These are phyloP conservation scores for Lagenidium sp. DNA, from an alignment of 352 stramenopile species.

Conservation along the genomic window DNA sequence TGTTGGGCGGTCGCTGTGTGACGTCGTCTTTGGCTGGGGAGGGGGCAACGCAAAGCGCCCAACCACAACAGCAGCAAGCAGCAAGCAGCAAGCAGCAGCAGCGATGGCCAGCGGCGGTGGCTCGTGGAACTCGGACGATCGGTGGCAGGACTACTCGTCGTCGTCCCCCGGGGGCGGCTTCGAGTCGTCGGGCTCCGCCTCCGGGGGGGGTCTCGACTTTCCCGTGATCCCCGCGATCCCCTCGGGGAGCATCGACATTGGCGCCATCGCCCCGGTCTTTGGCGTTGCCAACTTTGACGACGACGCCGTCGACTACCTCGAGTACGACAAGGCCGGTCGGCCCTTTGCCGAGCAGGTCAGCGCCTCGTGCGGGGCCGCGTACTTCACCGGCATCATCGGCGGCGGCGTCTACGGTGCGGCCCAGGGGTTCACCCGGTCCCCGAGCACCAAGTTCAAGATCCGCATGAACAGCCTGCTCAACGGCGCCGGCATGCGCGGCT, in stretches of 20 bases:
- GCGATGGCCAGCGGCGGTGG: conserved; percentile 12
- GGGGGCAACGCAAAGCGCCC: conserved; percentile 3
- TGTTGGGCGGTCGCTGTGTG: too few relatives aligned
- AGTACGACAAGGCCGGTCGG: conserved; percentile 79
- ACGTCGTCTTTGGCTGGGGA: too few relatives aligned
- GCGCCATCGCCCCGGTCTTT: conserved; percentile 81
- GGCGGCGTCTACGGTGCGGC: conserved; percentile 58
- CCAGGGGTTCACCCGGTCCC: conserved; percentile 59
- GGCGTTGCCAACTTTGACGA: conserved; percentile 70
- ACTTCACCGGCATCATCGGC: conserved; percentile 81
- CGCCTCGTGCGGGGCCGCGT: conserved; percentile 66
- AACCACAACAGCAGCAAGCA: conserved; percentile 1
- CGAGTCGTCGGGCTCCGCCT: conserved; percentile 41
- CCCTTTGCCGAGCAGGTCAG: conserved; percentile 81
- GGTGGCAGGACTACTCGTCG: conserved; percentile 59
- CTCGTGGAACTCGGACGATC: conserved; percentile 67
- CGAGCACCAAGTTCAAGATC: conserved; percentile 85
- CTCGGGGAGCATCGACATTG: conserved; percentile 70
- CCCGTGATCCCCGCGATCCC: conserved; percentile 66
- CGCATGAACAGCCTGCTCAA: conserved; percentile 87
- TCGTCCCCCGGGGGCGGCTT: conserved; percentile 19
- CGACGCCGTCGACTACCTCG: conserved; percentile 72
- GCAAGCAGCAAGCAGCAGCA: too few relatives aligned
- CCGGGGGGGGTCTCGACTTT: conserved; percentile 47
- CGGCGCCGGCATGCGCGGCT: conserved; percentile 64